Evolutionary conservation across 2,329 filamentous ascomycete genomes (phyloP).

Genomic region (Colletotrichum tabaci): DNA sequence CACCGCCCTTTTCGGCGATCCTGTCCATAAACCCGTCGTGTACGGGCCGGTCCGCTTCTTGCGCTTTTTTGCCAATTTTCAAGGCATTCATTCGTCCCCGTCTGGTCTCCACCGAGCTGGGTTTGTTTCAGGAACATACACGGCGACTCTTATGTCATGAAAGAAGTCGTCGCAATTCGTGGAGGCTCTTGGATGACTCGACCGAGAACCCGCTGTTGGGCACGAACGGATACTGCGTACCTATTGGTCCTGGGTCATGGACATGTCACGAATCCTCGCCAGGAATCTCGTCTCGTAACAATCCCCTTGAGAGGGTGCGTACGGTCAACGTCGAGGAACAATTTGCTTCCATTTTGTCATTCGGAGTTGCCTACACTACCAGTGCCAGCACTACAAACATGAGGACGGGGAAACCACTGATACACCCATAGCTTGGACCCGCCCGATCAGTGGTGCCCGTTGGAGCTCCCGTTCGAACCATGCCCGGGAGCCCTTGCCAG

Average conservation of each 20-base stretch:
- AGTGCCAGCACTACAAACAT: constrained; percentile 12
- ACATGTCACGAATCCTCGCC: background rate
- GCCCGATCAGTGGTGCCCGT: constrained; percentile 1
- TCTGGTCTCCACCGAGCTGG: constrained; percentile 16
- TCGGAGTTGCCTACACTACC: background rate
- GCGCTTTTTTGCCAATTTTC: background rate
- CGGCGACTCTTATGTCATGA: background rate
- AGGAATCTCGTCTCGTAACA: background rate
- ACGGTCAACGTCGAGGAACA: background rate
- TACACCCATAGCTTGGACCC: background rate
- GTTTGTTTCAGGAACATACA: constrained; percentile 22
- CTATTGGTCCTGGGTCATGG: background rate
- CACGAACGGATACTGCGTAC: background rate
- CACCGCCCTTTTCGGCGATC: constrained; percentile 15
- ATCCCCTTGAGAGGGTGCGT: background rate
- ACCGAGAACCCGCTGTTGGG: background rate
- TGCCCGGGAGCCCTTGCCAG: constrained; percentile 34
- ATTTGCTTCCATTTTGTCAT: background rate
- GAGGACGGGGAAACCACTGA: too few species aligned
- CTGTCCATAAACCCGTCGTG: background rate
- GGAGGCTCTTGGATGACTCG: background rate
- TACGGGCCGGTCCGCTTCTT: constrained; percentile 25
- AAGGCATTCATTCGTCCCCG: constrained; percentile 18
- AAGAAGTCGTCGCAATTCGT: constrained; percentile 2
- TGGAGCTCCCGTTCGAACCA: constrained; percentile 10